Evolutionary conservation across 139 green algal species (phyloP).

Genomic region (Ulvella scutata): DNA sequence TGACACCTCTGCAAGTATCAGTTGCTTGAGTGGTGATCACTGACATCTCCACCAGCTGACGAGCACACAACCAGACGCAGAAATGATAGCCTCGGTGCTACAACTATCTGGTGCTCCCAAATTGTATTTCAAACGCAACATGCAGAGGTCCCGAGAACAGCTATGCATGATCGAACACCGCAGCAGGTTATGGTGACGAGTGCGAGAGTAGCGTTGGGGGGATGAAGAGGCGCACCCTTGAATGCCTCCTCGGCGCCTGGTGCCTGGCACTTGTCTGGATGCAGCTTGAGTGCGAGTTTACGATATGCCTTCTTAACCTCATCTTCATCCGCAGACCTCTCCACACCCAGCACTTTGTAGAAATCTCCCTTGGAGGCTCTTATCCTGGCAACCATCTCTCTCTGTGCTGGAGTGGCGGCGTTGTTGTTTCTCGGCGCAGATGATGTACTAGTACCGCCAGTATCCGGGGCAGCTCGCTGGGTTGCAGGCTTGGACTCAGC

Average conservation of each 20-base stretch:
- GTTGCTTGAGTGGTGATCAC: too few relatives aligned
- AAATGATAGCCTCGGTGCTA: too few relatives aligned
- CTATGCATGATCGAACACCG: too few relatives aligned
- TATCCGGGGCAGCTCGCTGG: too few relatives aligned
- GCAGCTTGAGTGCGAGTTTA: slow-evolving; percentile 36
- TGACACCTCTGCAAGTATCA: background rate
- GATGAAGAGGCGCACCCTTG: background rate
- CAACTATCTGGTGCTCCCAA: too few relatives aligned
- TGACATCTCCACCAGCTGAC: too few relatives aligned
- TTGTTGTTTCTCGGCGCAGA: background rate
- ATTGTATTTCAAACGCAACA: too few relatives aligned
- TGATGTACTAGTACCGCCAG: background rate
- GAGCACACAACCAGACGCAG: too few relatives aligned
- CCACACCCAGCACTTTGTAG: slow-evolving; percentile 7
- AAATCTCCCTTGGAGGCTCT: background rate
- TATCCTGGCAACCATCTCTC: background rate
- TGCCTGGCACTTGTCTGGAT: slow-evolving; percentile 16
- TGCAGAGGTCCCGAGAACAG: too few relatives aligned
- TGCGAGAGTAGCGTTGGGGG: too few relatives aligned
- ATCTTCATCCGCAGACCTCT: slow-evolving; percentile 4
- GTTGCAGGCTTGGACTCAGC: too few relatives aligned
- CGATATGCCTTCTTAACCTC: slow-evolving; percentile 32
- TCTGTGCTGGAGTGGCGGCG: background rate
- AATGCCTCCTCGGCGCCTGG: background rate
- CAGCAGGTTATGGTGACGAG: too few relatives aligned